phyloP scores from a whole-genome alignment of 2,329 filamentous ascomycete species.

The Amylocarpus encephaloides region DNA sequence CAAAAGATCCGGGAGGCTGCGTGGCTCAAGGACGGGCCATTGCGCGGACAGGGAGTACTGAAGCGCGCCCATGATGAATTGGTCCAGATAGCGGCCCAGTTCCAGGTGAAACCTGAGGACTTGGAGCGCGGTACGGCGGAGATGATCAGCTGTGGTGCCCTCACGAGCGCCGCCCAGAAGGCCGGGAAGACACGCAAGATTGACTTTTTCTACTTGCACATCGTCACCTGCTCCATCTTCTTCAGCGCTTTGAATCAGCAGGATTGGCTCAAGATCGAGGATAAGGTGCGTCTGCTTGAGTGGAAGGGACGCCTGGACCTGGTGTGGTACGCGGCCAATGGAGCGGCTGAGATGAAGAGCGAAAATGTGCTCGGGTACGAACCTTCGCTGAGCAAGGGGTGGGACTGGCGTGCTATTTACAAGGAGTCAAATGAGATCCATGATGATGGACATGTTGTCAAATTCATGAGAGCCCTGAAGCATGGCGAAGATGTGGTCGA shows the following conservation, averaged over 20 bases:
- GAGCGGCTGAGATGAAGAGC: conserved; percentile 51
- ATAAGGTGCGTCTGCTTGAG: conserved; percentile 66
- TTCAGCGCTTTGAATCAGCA: conserved; percentile 63
- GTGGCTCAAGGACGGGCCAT: conserved; percentile 41
- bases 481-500: conserved; percentile 47
- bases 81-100: conserved; percentile 50
- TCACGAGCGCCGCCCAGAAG: conserved; percentile 46
- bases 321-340: conserved; percentile 63
- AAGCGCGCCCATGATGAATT: conserved; percentile 54
- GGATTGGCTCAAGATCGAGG: conserved; percentile 50
- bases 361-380: conserved; percentile 54
- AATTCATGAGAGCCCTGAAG: conserved; percentile 63
- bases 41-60: conserved; percentile 63
- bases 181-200: conserved; percentile 58
- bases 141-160: conserved; percentile 60
- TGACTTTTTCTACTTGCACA: conserved; percentile 62
- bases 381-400: conserved; percentile 33
- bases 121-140: conserved; percentile 46
- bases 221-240: conserved; percentile 60
- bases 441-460: conserved; percentile 76
- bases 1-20: conserved; percentile 47
- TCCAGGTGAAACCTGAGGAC: conserved; percentile 36
- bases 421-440: neutral
- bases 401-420: neutral
- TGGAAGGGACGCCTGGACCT: conserved; percentile 74